phyloP scores from a whole-genome alignment of 345 rosid genomes.

The Salix exigua region DNA sequence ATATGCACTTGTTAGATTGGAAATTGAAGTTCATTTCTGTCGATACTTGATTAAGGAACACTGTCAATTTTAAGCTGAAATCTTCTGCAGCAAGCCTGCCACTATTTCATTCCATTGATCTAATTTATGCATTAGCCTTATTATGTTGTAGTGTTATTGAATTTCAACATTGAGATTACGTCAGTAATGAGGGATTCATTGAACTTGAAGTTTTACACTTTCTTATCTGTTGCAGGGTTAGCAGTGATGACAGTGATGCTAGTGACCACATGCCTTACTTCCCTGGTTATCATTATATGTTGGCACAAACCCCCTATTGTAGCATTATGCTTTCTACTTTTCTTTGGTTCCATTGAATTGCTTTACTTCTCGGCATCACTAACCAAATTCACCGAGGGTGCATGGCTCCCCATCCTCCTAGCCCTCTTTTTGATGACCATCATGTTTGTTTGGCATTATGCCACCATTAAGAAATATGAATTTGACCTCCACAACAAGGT shows the following conservation, averaged over 20 bases:
- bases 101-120: neutral
- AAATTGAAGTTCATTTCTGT: neutral
- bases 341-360: conserved; percentile 81
- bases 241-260: conserved; percentile 99
- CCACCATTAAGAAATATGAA: conserved; percentile 88
- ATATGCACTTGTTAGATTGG: neutral
- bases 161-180: neutral
- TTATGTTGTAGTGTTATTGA: neutral
- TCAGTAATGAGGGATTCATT: neutral
- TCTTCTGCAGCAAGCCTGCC: neutral
- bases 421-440: conserved; percentile 78
- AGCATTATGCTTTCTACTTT: conserved; percentile 69
- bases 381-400: conserved; percentile 91
- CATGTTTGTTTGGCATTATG: conserved; percentile 98
- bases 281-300: conserved; percentile 81
- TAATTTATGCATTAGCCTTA: neutral
- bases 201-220: neutral
- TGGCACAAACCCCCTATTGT: conserved; percentile 86
- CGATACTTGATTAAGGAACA: neutral
- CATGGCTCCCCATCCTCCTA: conserved; percentile 98
- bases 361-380: conserved; percentile 98
- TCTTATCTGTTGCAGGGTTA: conserved; percentile 53
- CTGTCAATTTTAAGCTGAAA: neutral
- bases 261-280: conserved; percentile 93
- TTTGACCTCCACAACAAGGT: conserved; percentile 95